Evolutionary conservation across 2,329 filamentous ascomycete species (phyloP).

Genomic region (Ascochyta rabiei): DNA sequence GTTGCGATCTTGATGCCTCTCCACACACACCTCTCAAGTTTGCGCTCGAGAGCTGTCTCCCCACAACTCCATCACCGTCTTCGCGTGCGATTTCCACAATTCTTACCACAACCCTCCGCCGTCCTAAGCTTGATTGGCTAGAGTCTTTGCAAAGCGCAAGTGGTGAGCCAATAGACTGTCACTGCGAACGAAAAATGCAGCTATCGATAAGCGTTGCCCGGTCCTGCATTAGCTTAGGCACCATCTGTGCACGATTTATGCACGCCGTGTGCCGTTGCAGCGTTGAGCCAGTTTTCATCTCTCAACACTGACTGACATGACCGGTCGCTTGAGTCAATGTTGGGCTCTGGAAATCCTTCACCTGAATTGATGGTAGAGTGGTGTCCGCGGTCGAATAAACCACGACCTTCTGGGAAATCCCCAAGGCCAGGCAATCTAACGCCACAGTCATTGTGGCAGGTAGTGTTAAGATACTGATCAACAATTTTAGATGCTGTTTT

Average conservation of each 20-base stretch:
- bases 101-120: conserved; percentile 1
- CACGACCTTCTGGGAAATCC: no score
- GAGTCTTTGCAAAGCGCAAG: not conserved
- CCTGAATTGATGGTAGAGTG: not conserved
- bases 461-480: not conserved
- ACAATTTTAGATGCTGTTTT: not conserved
- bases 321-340: conserved; percentile 5
- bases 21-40: conserved; percentile 17
- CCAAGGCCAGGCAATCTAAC: not conserved
- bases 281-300: conserved; percentile 19
- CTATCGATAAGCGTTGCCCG: conserved; percentile 22
- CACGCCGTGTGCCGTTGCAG: not conserved
- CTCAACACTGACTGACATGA: conserved; percentile 10
- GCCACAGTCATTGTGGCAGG: not conserved
- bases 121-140: not conserved
- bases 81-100: conserved; percentile 11
- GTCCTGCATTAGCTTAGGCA: conserved; percentile 24
- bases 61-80: conserved; percentile 15
- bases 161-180: not conserved
- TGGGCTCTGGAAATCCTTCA: not conserved
- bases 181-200: conserved; percentile 9
- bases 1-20: conserved; percentile 8
- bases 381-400: no score
- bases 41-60: conserved; percentile 23
- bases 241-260: not conserved